phyloP scores from a whole-genome alignment of 495 filamentous ascomycete genomes.

The Penicillium odoratum region DNA sequence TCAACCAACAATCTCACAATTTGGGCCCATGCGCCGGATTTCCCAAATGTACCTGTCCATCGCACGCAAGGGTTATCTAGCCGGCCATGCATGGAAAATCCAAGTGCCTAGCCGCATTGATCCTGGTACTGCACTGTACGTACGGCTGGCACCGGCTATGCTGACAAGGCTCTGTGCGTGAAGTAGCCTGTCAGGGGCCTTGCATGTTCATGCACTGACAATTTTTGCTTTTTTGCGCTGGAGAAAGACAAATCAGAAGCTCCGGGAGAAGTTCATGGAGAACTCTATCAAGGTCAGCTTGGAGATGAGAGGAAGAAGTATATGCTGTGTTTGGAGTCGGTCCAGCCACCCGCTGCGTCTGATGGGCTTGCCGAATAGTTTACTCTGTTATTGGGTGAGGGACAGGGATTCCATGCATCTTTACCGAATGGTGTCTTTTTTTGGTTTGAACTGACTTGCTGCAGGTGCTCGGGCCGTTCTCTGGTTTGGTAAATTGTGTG shows the following conservation, averaged over 20 bases:
- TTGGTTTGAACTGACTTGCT: background rate
- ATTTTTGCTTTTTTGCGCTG: background rate
- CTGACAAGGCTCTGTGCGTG: slow-evolving; percentile 1
- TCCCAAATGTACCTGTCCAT: slow-evolving; percentile 15
- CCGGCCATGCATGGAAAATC: slow-evolving; percentile 20
- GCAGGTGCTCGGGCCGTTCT: slow-evolving; percentile 11
- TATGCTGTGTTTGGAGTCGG: background rate
- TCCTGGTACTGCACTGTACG: background rate
- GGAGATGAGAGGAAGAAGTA: background rate
- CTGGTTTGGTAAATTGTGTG: too few species aligned
- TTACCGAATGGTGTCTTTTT: slow-evolving; percentile 3
- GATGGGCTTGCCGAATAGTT: background rate
- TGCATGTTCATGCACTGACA: slow-evolving; percentile 6
- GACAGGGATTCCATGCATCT: slow-evolving; percentile 8
- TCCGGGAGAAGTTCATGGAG: background rate
- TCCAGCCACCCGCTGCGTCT: slow-evolving; percentile 3
- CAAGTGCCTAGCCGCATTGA: slow-evolving; percentile 12
- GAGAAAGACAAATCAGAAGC: slow-evolving; percentile 3
- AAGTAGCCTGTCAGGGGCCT: slow-evolving; percentile 7
- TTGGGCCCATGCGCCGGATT: slow-evolving; percentile 9
- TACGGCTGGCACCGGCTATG: background rate
- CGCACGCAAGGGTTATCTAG: slow-evolving; percentile 10
- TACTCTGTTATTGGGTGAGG: slow-evolving; percentile 1
- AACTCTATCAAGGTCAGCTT: slow-evolving; percentile 1
- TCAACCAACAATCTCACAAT: background rate